phyloP scores from a whole-genome alignment of 352 stramenopile genomes.

The Globisporangium solare region DNA sequence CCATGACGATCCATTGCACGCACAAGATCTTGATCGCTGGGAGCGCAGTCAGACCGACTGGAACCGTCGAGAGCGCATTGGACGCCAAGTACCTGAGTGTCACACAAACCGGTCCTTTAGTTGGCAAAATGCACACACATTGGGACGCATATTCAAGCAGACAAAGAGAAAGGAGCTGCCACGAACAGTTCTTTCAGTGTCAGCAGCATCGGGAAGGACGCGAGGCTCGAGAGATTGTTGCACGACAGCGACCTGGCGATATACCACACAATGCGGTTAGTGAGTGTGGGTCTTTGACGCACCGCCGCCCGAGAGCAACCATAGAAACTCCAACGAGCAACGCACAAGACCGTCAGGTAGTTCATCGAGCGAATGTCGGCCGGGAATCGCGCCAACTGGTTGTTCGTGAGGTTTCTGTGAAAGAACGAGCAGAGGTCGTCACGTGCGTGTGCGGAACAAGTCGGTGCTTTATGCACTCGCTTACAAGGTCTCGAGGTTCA shows the following conservation, averaged over 20 bases:
- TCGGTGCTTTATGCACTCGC: too few relatives aligned
- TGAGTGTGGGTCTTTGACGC: background rate
- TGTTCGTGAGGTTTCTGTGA: slow-evolving; percentile 8
- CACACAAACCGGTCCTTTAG: background rate
- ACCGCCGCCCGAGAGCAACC: too few relatives aligned
- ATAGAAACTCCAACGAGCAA: background rate
- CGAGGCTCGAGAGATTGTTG: slow-evolving; percentile 8
- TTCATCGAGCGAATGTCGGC: slow-evolving; percentile 11
- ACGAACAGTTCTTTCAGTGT: slow-evolving; percentile 12
- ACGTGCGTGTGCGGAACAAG: background rate
- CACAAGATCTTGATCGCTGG: slow-evolving; percentile 17
- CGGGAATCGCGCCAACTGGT: slow-evolving; percentile 10
- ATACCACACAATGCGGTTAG: too few relatives aligned
- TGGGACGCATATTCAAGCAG: background rate
- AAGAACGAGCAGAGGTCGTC: background rate
- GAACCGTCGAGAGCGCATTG: slow-evolving; percentile 3
- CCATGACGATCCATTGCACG: background rate
- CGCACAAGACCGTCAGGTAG: slow-evolving; percentile 12
- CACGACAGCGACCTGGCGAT: slow-evolving; percentile 10
- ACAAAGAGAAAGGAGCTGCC: background rate
- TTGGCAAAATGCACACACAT: background rate
- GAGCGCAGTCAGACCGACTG: slow-evolving; percentile 10
- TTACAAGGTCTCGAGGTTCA: background rate
- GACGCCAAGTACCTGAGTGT: slow-evolving; percentile 7
- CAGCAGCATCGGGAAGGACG: slow-evolving; percentile 12